phyloP scores from a whole-genome alignment of 371 early-diverging fungal species.

The Blakeslea trispora region DNA sequence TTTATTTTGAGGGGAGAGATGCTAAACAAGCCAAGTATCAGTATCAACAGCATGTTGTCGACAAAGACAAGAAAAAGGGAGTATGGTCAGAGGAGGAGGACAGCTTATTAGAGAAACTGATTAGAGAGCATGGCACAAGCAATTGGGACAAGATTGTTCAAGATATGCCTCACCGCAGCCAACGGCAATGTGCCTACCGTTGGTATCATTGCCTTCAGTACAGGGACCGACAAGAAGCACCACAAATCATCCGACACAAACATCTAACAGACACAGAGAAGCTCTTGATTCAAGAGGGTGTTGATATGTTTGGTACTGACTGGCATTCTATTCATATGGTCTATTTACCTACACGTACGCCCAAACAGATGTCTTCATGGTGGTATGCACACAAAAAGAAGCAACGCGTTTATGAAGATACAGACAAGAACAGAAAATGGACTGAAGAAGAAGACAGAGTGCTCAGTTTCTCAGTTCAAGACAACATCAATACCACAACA shows the following conservation, averaged over 20 bases:
- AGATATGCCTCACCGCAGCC: constrained; percentile 14
- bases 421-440: constrained; percentile 14
- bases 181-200: constrained; percentile 26
- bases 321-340: constrained; percentile 41
- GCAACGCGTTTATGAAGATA: not conserved
- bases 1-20: constrained; percentile 12
- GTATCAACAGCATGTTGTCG: constrained; percentile 11
- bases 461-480: constrained; percentile 28
- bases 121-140: constrained; percentile 13
- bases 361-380: constrained; percentile 38
- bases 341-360: constrained; percentile 42
- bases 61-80: constrained; percentile 1
- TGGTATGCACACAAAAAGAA: constrained; percentile 19
- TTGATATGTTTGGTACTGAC: constrained; percentile 44
- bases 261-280: constrained; percentile 35
- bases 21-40: constrained; percentile 24
- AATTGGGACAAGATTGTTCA: constrained; percentile 18
- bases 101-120: not conserved
- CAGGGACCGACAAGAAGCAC: not conserved
- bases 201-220: constrained; percentile 24
- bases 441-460: constrained; percentile 33
- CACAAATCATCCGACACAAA: not conserved
- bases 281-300: constrained; percentile 33
- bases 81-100: constrained; percentile 33
- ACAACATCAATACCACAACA: constrained; percentile 1